Base-by-base conservation (phyloP, 192 early-diverging fungal genomes). In the Backusella luteola region DNA sequence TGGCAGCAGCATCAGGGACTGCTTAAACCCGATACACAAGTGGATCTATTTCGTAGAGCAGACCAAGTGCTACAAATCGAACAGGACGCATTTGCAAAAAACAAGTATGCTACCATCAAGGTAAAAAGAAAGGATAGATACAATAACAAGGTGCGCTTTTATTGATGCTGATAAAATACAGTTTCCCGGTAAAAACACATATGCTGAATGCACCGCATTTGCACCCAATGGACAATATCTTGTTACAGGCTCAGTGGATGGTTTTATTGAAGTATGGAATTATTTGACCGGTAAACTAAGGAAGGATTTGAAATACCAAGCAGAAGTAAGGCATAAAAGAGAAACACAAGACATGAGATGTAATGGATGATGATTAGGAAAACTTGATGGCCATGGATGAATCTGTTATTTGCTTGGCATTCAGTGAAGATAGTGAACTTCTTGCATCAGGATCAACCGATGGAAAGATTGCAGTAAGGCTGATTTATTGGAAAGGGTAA, bases 201-300 rank as follows among this genome's bases (percentile, higher is more conserved):
- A 93, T 71, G 90, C 93, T 2, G 94, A 93, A 73, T 86, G 89
- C 72, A 86, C 88, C 2, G 87, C 85, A 46, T 97, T 99, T 80
- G 96, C 95, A 6, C 90, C 93, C 3, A 91, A 94, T 72, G 94
- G 96, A 21, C 91, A 93, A 73, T 93, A 87, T 63, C 81, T 99
- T 36, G 95, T 89, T 15, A 97, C 96, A 38, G 98, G 98, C 21
- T 94, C 91, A 69, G 85, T 89, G 34, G 98, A 98, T 85, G 98
- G 98, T 8, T 95, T 98, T 78, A 94, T 99, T 78, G 98, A 99
- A 84, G 79, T 99, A 21, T 99, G 95, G 96, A 96, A 97, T 75
- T 91, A 89, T 71, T 85, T 93, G 73, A 97, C 96, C 2, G 96
- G 95, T 0, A 99, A 97, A 76, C 83, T 96, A 17, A 85, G 95